Percentiles rank a stretch among this genome's conserved stretches.
These are phyloP conservation scores for Paraconiothyrium brasiliense DNA, from an alignment of 2,329 filamentous ascomycete species.

Conservation along the genomic window DNA sequence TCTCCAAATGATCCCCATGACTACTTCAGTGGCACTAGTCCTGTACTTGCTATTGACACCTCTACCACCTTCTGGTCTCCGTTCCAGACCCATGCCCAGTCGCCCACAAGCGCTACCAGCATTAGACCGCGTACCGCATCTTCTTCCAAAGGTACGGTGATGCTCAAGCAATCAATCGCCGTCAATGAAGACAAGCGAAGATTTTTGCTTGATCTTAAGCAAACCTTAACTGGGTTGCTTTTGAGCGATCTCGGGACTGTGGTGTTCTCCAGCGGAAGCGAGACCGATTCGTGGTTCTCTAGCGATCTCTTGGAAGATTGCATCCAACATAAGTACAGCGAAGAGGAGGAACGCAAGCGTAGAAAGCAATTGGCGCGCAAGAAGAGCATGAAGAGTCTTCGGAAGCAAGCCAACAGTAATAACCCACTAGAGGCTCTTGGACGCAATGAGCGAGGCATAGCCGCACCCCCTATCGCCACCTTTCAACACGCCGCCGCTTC, in stretches of 20 bases:
- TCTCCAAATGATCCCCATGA: slow-evolving; percentile 76
- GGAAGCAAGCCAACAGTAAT: slow-evolving; percentile 43
- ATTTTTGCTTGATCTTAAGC: slow-evolving; percentile 81
- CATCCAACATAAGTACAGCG: slow-evolving; percentile 48
- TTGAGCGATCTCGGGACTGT: slow-evolving; percentile 89
- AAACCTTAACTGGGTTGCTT: slow-evolving; percentile 82
- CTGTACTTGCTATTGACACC: slow-evolving; percentile 76
- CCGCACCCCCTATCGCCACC: slow-evolving; percentile 54
- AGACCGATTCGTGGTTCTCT: slow-evolving; percentile 89
- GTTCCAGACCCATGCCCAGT: slow-evolving; percentile 73
- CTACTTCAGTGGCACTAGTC: slow-evolving; percentile 74
- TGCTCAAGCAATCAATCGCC: slow-evolving; percentile 64
- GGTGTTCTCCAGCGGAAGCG: slow-evolving; percentile 87
- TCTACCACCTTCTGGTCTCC: slow-evolving; percentile 89
- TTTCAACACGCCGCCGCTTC: slow-evolving; percentile 53
- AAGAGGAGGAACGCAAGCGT: slow-evolving; percentile 52
- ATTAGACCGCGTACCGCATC: slow-evolving; percentile 71
- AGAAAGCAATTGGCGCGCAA: slow-evolving; percentile 49
- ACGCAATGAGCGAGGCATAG: slow-evolving; percentile 51
- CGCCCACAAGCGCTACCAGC: slow-evolving; percentile 70
- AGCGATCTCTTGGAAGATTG: slow-evolving; percentile 64
- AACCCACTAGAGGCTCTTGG: slow-evolving; percentile 55
- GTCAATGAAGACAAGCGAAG: slow-evolving; percentile 74
- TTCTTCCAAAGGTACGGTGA: slow-evolving; percentile 73
- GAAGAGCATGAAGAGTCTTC: slow-evolving; percentile 71